Evolutionary conservation across 164 flowering plant species (phyloP).

Genomic region (Hamamelis virginiana): DNA sequence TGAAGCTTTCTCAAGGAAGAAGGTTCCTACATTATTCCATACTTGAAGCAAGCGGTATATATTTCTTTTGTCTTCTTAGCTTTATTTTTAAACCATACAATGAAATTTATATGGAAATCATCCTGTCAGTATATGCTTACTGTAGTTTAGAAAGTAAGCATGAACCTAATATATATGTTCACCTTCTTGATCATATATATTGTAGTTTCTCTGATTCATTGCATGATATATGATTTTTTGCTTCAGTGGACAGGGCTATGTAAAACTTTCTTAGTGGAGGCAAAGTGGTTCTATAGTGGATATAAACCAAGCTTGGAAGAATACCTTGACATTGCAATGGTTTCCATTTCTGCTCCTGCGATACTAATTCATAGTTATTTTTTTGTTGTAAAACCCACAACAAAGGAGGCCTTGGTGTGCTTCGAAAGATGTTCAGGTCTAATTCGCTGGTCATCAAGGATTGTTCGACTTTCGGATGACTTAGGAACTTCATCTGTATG

Average conservation of each 20-base stretch:
- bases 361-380: background rate
- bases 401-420: background rate
- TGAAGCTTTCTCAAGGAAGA: constrained; percentile 11
- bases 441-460: background rate
- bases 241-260: constrained; percentile 9
- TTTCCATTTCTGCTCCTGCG: background rate
- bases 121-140: too few relatives aligned
- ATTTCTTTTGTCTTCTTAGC: background rate
- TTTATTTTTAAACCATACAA: too few relatives aligned
- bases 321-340: constrained; percentile 4
- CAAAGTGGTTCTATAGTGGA: constrained; percentile 6
- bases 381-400: background rate
- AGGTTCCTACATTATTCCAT: constrained; percentile 11
- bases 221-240: too few relatives aligned
- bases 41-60: constrained; percentile 30
- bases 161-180: background rate
- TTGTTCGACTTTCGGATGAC: constrained; percentile 9
- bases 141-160: too few relatives aligned
- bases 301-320: constrained; percentile 13
- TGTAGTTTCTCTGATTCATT: background rate
- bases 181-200: background rate
- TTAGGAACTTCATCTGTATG: constrained; percentile 16
- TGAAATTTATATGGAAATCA: too few relatives aligned
- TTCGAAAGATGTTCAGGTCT: background rate
- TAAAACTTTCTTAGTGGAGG: constrained; percentile 7